Conservation (phyloP, 805 yeast genomes). For the Lipomyces orientalis region DNA sequence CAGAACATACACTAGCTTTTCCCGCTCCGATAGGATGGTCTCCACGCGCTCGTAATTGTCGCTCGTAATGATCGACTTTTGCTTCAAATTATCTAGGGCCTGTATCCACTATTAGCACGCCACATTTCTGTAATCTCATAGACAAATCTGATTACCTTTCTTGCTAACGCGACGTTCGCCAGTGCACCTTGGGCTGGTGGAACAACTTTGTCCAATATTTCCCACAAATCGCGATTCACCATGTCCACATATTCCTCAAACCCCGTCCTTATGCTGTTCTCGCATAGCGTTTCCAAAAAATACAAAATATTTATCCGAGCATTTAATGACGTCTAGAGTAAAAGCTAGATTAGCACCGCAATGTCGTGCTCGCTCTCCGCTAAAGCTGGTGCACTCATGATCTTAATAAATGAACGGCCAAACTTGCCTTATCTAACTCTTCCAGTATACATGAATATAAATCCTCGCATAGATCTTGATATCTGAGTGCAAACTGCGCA, state of each 20-base stretch:
- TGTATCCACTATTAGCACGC: not conserved
- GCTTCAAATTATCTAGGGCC: conserved; percentile 33
- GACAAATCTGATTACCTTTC: conserved; percentile 15
- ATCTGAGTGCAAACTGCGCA: conserved; percentile 61
- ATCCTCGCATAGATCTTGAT: conserved; percentile 65
- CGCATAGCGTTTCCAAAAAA: conserved; percentile 66
- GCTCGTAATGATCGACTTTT: conserved; percentile 23
- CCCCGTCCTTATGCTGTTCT: conserved; percentile 42
- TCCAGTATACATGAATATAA: conserved; percentile 70
- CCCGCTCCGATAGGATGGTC: conserved; percentile 26
- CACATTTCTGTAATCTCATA: not conserved
- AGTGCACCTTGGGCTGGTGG: conserved; percentile 41
- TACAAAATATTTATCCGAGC: conserved; percentile 69
- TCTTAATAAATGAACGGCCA: not conserved
- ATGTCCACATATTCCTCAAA: conserved; percentile 42
- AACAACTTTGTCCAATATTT: conserved; percentile 43
- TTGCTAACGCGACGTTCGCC: conserved; percentile 32
- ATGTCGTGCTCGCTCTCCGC: not conserved
- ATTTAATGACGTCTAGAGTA: conserved; percentile 56
- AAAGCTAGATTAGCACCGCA: not conserved
- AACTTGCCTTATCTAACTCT: conserved; percentile 51
- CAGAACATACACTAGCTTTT: conserved; percentile 17
- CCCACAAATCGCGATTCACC: conserved; percentile 43
- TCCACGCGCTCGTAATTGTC: conserved; percentile 34
- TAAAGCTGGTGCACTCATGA: not conserved